phyloP scores from a whole-genome alignment of 106 monocot genomes.

The Phalaenopsis equestris region DNA sequence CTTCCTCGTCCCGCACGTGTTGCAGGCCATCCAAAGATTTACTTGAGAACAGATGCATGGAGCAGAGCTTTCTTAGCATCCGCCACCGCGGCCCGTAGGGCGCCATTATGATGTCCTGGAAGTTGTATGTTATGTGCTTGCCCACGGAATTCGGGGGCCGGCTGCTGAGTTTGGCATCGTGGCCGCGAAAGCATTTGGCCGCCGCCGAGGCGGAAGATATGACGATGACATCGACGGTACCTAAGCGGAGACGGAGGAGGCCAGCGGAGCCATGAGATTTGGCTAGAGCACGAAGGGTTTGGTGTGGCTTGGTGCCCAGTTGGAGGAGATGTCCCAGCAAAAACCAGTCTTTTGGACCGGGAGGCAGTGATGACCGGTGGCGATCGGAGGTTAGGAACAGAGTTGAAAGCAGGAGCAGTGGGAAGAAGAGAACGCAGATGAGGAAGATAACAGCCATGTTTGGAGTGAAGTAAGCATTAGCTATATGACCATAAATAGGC shows the following conservation, averaged over 20 bases:
- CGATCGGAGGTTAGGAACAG: not conserved
- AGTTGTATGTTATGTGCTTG: conserved; percentile 46
- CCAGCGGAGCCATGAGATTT: conserved; percentile 30
- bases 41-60: conserved; percentile 27
- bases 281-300: conserved; percentile 26
- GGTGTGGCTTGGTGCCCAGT: conserved; percentile 44
- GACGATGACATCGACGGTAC: conserved; percentile 36
- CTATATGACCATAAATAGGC: too few species aligned
- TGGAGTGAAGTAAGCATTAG: too few species aligned
- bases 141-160: conserved; percentile 50
- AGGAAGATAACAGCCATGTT: too few species aligned
- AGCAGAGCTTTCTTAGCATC: conserved; percentile 23
- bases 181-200: conserved; percentile 22
- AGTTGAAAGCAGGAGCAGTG: not conserved
- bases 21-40: conserved; percentile 31
- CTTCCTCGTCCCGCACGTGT: conserved; percentile 19
- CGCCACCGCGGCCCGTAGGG: conserved; percentile 51
- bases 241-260: conserved; percentile 38
- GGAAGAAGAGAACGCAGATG: not conserved
- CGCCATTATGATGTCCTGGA: conserved; percentile 34
- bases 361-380: conserved; percentile 14
- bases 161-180: conserved; percentile 42
- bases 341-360: conserved; percentile 43
- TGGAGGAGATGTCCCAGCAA: conserved; percentile 44
- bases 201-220: conserved; percentile 28